Evolutionary conservation across 1,284 basidiomycete species (phyloP).

Genomic region (Austroboletus niveus): DNA sequence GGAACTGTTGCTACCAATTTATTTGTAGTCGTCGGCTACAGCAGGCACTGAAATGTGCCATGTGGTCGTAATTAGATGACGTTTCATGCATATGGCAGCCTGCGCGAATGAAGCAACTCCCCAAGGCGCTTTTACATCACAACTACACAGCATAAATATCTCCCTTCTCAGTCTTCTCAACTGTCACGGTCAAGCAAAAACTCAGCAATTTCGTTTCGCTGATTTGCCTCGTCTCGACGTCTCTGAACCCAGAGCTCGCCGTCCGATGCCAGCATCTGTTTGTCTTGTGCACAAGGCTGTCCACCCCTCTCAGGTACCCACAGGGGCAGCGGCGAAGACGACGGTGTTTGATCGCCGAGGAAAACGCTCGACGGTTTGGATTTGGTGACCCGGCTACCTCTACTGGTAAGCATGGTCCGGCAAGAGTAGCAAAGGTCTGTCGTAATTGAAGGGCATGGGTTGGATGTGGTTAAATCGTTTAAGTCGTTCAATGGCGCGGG

Average conservation of each 20-base stretch:
- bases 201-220: slow-evolving; percentile 34
- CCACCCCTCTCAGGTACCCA: slow-evolving; percentile 32
- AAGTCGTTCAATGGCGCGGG: background rate
- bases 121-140: background rate
- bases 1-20: slow-evolving; percentile 17
- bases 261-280: background rate
- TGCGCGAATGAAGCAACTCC: background rate
- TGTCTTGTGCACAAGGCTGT: slow-evolving; percentile 4
- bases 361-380: background rate
- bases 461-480: slow-evolving; percentile 19
- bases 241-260: slow-evolving; percentile 24
- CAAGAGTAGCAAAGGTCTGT: slow-evolving; percentile 71
- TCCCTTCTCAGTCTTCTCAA: slow-evolving; percentile 1
- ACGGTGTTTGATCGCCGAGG: slow-evolving; percentile 1
- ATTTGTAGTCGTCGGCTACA: slow-evolving; percentile 37
- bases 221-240: slow-evolving; percentile 26
- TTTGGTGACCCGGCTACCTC: slow-evolving; percentile 46
- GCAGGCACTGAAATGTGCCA: background rate
- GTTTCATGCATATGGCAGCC: background rate
- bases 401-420: slow-evolving; percentile 67
- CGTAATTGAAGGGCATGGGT: slow-evolving; percentile 39
- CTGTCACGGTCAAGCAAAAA: slow-evolving; percentile 33
- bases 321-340: slow-evolving; percentile 33
- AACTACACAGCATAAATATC: background rate
- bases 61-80: slow-evolving; percentile 5